Percentiles rank a stretch among this genome's conserved stretches.
Conservation (phyloP, 1,284 basidiomycete species). For the Gymnopus androsaceus region DNA sequence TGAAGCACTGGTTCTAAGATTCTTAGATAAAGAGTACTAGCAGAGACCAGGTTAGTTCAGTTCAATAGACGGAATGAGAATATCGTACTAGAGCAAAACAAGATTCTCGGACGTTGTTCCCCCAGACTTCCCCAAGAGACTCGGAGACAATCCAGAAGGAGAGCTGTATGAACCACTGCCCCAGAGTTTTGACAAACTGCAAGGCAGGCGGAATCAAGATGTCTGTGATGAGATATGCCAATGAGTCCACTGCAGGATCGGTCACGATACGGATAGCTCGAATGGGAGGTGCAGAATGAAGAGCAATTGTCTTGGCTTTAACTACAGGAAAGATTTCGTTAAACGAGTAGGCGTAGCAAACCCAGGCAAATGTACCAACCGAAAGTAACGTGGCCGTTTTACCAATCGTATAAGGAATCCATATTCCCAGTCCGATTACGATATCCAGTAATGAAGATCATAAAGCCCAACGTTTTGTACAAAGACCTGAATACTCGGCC, state of each 20-base stretch:
- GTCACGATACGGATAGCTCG: slow-evolving; percentile 78
- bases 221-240: slow-evolving; percentile 56
- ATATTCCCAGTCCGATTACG: slow-evolving; percentile 79
- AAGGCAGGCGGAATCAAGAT: slow-evolving; percentile 48
- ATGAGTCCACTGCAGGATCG: slow-evolving; percentile 82
- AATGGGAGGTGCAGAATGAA: slow-evolving; percentile 79
- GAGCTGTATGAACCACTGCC: slow-evolving; percentile 28
- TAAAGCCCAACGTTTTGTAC: slow-evolving; percentile 86
- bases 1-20: neutral
- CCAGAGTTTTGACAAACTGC: slow-evolving; percentile 30
- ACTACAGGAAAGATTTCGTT: slow-evolving; percentile 42
- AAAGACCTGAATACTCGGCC: slow-evolving; percentile 82
- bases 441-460: slow-evolving; percentile 85
- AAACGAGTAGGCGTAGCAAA: neutral
- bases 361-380: slow-evolving; percentile 46
- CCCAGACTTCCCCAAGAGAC: slow-evolving; percentile 34
- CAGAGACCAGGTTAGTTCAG: neutral
- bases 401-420: slow-evolving; percentile 83
- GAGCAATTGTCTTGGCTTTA: slow-evolving; percentile 70
- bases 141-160: slow-evolving; percentile 31
- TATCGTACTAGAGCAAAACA: slow-evolving; percentile 42
- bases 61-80: slow-evolving; percentile 4
- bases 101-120: slow-evolving; percentile 33
- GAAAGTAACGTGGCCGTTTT: slow-evolving; percentile 77
- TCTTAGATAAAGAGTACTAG: slow-evolving; percentile 1